Base-by-base conservation (phyloP, 768 basidiomycete genomes). In the Naganishia vaughanmartiniae region DNA sequence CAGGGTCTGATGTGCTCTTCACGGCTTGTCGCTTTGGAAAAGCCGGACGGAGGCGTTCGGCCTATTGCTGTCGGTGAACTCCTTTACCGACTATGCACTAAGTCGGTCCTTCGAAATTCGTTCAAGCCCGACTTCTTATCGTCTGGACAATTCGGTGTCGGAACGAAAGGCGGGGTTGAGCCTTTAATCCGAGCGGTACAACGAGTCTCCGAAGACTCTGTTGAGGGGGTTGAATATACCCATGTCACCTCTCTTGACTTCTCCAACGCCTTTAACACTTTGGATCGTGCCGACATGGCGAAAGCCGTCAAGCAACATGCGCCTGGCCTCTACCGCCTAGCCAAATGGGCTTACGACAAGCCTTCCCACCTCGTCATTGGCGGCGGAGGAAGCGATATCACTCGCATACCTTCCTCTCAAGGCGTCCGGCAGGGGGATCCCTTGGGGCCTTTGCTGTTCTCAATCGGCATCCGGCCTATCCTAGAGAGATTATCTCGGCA, bases 61-160 rank as follows among this genome's bases (percentile, higher is more conserved):
- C n/a, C n/a, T n/a, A n/a, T n/a, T n/a, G n/a, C n/a, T n/a, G 73
- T 75, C 6, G 76, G 76, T 5, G 76, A 75, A 24, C 34, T 76
- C 26, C n/a, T 75, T 58, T 75, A 74, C 54, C 56, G 76, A 19
- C 39, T 74, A 0, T 48, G 45, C 28, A 66, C 69, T 45, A 75
- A 74, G 54, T 55, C 70, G 4, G 63, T 74, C 28, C 69, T 76
- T 55, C 39, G 28, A 2, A n/a, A 28, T 46, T 57, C 58, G 39
- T 71, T 72, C 54, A 48, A 66, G 14, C 10, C 33, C 3, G 31
- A 63, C 33, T 33, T 33, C 30, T 65, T 75, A 7, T n/a, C 63
- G 1, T 57, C 70, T 19, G 24, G 55, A 30, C 74, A 75, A 51
- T 71, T 75, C 36, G 74, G 71, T 31, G 73, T 73, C n/a, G 56